A percentile compares a stretch with the other conserved stretches of the same genome.
Conservation (phyloP, 2,329 filamentous ascomycete species). For the Pseudogymnoascus sp. region DNA sequence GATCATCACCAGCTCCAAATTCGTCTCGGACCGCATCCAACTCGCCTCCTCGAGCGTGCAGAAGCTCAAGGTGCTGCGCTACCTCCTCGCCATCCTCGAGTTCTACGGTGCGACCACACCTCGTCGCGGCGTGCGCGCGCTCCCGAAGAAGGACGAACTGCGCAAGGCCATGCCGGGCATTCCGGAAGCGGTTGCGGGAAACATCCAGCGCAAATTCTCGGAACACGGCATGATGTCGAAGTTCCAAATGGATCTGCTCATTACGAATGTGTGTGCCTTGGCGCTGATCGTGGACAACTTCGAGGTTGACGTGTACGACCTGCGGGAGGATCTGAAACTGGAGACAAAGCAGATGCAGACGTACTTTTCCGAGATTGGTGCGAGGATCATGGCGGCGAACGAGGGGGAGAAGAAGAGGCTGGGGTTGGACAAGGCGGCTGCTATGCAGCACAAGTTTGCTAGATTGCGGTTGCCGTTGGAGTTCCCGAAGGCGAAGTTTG, state of each 20-base stretch:
- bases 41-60: slow-evolving; percentile 46
- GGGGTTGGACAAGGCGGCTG: slow-evolving; percentile 54
- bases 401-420: slow-evolving; percentile 43
- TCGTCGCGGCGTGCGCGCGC: slow-evolving; percentile 37
- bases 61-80: slow-evolving; percentile 53
- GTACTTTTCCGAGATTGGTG: slow-evolving; percentile 73
- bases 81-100: slow-evolving; percentile 50
- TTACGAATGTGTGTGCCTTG: slow-evolving; percentile 66
- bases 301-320: slow-evolving; percentile 60
- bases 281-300: slow-evolving; percentile 67
- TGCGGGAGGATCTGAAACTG: slow-evolving; percentile 65
- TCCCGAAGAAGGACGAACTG: slow-evolving; percentile 58
- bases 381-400: slow-evolving; percentile 44
- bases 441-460: slow-evolving; percentile 56
- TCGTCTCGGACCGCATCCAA: slow-evolving; percentile 53
- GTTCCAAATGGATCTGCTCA: slow-evolving; percentile 63
- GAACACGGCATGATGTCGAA: slow-evolving; percentile 58
- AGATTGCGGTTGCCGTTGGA: slow-evolving; percentile 69
- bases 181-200: slow-evolving; percentile 56
- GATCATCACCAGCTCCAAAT: slow-evolving; percentile 53
- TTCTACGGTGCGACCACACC: slow-evolving; percentile 44
- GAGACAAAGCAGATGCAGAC: slow-evolving; percentile 63
- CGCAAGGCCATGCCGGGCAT: slow-evolving; percentile 48
- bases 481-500: slow-evolving; percentile 59
- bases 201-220: slow-evolving; percentile 63